Percentiles rank a stretch among this genome's conserved stretches.
Conservation (phyloP, 164 flowering plant species). For the Pachysandra terminalis region DNA sequence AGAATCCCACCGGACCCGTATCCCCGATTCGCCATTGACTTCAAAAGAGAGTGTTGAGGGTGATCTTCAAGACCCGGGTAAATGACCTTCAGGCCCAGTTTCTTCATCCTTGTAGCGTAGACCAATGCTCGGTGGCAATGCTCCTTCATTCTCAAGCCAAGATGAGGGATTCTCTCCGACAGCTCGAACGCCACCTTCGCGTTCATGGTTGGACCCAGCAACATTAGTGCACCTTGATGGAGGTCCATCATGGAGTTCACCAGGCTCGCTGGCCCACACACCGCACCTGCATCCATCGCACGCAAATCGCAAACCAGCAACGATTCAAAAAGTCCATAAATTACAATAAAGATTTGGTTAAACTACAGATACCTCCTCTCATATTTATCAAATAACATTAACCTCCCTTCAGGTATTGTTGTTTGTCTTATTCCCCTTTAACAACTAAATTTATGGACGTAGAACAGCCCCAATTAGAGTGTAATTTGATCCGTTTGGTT, state of each 20-base stretch:
- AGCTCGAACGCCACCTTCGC: conserved; percentile 89
- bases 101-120: conserved; percentile 71
- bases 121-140: conserved; percentile 66
- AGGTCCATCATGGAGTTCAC: conserved; percentile 77
- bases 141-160: conserved; percentile 77
- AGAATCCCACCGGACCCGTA: conserved; percentile 86
- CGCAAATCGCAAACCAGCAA: too few species aligned
- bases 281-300: conserved; percentile 43
- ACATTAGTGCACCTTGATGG: conserved; percentile 64
- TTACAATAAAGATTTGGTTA: too few species aligned
- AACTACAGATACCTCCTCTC: too few species aligned
- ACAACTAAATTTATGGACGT: too few species aligned
- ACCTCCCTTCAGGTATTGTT: too few species aligned
- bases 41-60: conserved; percentile 64
- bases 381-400: too few species aligned
- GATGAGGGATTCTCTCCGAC: conserved; percentile 61
- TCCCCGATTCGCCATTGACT: conserved; percentile 54
- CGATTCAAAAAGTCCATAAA: too few species aligned
- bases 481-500: too few species aligned
- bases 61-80: conserved; percentile 94
- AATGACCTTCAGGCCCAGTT: conserved; percentile 77
- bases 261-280: conserved; percentile 58
- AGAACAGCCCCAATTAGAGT: too few species aligned
- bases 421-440: too few species aligned
- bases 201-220: conserved; percentile 87